A percentile compares a stretch with the other conserved stretches of the same genome.
These are phyloP conservation scores for Tricladium varicosporioides DNA, from an alignment of 2,329 filamentous ascomycete genomes.

Conservation along the genomic window DNA sequence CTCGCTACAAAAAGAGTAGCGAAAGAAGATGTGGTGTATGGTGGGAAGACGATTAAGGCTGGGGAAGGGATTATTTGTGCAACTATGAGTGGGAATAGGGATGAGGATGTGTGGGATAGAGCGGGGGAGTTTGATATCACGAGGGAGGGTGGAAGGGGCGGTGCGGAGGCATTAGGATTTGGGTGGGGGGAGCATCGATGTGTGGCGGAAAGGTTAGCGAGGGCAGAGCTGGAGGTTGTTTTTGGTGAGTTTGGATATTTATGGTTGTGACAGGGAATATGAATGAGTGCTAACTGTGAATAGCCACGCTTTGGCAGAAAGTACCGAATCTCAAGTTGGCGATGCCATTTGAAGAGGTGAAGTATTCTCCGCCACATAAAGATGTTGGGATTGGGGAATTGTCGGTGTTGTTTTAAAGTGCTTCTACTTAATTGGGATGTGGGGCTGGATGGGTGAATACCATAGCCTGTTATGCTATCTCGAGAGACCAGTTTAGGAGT, in stretches of 20 bases:
- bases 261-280: neutral
- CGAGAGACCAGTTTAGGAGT: too few relatives aligned
- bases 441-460: too few relatives aligned
- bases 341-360: constrained; percentile 37
- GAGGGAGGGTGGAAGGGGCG: constrained; percentile 31
- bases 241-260: constrained; percentile 37
- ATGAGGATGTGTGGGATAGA: constrained; percentile 42
- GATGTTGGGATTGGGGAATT: constrained; percentile 41
- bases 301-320: constrained; percentile 38
- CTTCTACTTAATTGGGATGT: too few relatives aligned
- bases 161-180: constrained; percentile 41
- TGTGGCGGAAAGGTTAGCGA: constrained; percentile 43
- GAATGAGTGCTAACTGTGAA: neutral
- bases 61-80: constrained; percentile 47
- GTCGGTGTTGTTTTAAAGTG: too few relatives aligned
- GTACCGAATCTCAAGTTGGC: constrained; percentile 40
- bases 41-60: constrained; percentile 38
- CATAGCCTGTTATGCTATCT: too few relatives aligned
- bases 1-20: constrained; percentile 47
- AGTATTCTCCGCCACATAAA: constrained; percentile 36
- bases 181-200: constrained; percentile 48
- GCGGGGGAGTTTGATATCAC: constrained; percentile 45
- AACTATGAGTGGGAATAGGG: constrained; percentile 46
- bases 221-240: constrained; percentile 41
- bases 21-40: constrained; percentile 45